Evolutionary conservation across 1,284 basidiomycete species (phyloP).

Genomic region (Melampsora americana): DNA sequence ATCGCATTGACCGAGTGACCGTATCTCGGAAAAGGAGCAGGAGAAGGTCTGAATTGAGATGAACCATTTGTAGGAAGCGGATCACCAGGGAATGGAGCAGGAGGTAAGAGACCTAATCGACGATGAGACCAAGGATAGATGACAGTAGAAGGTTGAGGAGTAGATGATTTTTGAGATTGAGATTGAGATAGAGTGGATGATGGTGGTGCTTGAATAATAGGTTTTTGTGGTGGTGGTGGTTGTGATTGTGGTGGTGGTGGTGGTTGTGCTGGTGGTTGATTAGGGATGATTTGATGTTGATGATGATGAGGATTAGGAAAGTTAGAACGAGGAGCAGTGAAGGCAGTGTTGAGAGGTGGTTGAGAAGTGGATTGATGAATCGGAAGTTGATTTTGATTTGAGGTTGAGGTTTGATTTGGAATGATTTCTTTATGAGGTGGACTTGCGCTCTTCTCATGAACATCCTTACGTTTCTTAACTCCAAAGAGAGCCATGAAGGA

Average conservation of each 20-base stretch:
- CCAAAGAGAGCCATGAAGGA: slow-evolving; percentile 37
- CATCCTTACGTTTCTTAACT: slow-evolving; percentile 28
- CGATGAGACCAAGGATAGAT: slow-evolving; percentile 72
- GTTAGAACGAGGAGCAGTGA: not conserved
- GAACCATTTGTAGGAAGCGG: slow-evolving; percentile 63
- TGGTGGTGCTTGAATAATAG: not conserved
- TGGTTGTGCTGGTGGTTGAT: too few species aligned
- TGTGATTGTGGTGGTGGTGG: not conserved
- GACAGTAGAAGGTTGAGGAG: slow-evolving; percentile 44
- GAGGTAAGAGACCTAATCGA: slow-evolving; percentile 65
- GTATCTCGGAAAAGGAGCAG: slow-evolving; percentile 86
- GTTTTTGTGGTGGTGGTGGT: not conserved
- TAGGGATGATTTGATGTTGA: not conserved
- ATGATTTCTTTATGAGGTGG: slow-evolving; percentile 9
- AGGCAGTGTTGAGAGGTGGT: not conserved
- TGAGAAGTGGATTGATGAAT: not conserved
- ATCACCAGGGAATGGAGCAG: slow-evolving; percentile 64
- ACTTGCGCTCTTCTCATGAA: not conserved
- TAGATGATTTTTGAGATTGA: not conserved
- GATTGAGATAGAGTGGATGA: not conserved
- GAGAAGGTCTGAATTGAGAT: slow-evolving; percentile 59
- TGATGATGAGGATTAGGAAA: not conserved
- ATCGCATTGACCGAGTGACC: slow-evolving; percentile 90
- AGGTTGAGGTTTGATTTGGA: not conserved
- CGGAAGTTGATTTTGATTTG: slow-evolving; percentile 2